These are phyloP conservation scores for Linnemannia exigua DNA, from an alignment of 192 early-diverging fungal genomes.

Conservation along the genomic window DNA sequence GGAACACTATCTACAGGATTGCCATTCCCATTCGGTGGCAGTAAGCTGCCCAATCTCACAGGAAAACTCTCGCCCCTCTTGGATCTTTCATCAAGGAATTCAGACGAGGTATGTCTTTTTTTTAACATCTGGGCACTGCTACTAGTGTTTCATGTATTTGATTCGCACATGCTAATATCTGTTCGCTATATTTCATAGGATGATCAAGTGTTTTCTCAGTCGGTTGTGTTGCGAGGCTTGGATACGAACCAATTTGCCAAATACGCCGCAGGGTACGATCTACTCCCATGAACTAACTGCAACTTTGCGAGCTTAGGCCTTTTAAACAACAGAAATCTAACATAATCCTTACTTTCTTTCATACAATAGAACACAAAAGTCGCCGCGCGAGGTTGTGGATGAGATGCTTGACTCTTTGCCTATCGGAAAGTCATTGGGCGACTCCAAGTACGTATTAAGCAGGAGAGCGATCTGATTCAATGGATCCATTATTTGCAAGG, in stretches of 20 bases:
- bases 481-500: background rate
- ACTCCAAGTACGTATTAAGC: constrained; percentile 11
- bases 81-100: constrained; percentile 26
- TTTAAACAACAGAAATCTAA: background rate
- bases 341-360: background rate
- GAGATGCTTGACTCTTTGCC: constrained; percentile 38
- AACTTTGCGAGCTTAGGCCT: background rate
- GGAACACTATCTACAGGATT: constrained; percentile 52
- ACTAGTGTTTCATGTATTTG: no score
- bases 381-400: constrained; percentile 39
- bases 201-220: constrained; percentile 48
- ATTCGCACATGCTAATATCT: background rate
- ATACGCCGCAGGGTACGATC: constrained; percentile 36
- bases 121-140: background rate
- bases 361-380: constrained; percentile 37
- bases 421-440: constrained; percentile 47
- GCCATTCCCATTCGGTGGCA: constrained; percentile 57
- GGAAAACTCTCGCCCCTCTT: constrained; percentile 30
- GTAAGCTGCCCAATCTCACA: constrained; percentile 14
- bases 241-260: constrained; percentile 34
- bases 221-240: constrained; percentile 43
- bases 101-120: constrained; percentile 12
- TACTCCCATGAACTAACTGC: background rate
- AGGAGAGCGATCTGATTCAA: background rate
- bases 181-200: constrained; percentile 2